These are phyloP conservation scores for Clarireedia hainanense DNA, from an alignment of 2,329 filamentous ascomycete genomes.

Conservation along the genomic window DNA sequence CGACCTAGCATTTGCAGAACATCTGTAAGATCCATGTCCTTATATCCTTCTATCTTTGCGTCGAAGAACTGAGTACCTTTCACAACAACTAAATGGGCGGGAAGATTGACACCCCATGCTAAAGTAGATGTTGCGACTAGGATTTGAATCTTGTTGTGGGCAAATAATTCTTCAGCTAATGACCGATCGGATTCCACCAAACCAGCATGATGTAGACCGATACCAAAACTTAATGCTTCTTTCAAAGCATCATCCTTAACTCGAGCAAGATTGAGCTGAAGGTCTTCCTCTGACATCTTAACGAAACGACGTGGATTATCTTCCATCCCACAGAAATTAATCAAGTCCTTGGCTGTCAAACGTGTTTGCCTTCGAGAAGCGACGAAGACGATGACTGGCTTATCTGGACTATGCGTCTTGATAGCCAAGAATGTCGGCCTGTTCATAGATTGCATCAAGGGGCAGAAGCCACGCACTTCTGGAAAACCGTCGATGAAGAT, in stretches of 20 bases:
- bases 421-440: conserved; percentile 92
- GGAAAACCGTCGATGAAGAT: conserved; percentile 98
- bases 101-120: conserved; percentile 96
- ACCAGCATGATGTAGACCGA: conserved; percentile 94
- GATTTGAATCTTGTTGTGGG: conserved; percentile 97
- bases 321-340: conserved; percentile 97
- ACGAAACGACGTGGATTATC: conserved; percentile 93
- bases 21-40: conserved; percentile 97
- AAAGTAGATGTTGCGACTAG: conserved; percentile 82
- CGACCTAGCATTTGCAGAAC: conserved; percentile 96
- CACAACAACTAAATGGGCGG: conserved; percentile 92
- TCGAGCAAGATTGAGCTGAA: conserved; percentile 76
- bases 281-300: conserved; percentile 87
- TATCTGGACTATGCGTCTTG: conserved; percentile 91
- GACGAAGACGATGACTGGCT: conserved; percentile 97
- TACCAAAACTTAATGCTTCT: conserved; percentile 94
- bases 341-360: conserved; percentile 88
- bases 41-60: conserved; percentile 94
- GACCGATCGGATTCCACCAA: conserved; percentile 90
- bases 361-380: conserved; percentile 91
- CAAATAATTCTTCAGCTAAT: conserved; percentile 86
- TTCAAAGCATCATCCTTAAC: conserved; percentile 90
- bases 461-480: conserved; percentile 89
- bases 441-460: conserved; percentile 99
- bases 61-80: conserved; percentile 98